A percentile compares a stretch with the other conserved stretches of the same genome.
Evolutionary conservation across 2,329 filamentous ascomycete species (phyloP).

Genomic region (Colletotrichum tabaci): DNA sequence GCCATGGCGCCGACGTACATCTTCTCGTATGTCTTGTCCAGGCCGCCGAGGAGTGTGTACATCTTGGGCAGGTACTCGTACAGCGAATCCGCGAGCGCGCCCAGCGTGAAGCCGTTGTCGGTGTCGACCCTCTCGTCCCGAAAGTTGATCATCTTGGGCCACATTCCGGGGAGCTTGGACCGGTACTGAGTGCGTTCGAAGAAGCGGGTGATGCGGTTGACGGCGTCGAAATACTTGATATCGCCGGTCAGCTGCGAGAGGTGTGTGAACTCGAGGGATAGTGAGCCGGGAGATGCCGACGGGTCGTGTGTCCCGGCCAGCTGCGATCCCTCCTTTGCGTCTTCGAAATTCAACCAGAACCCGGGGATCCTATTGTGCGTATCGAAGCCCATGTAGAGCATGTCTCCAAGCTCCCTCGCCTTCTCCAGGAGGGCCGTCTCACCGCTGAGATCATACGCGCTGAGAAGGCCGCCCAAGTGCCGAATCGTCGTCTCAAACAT

Average conservation of each 20-base stretch:
- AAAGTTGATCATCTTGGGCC: constrained; percentile 76
- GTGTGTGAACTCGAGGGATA: constrained; percentile 81
- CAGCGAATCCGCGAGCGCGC: constrained; percentile 57
- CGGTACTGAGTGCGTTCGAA: constrained; percentile 76
- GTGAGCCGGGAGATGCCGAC: constrained; percentile 69
- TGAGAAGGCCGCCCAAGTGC: constrained; percentile 78
- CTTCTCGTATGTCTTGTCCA: constrained; percentile 65
- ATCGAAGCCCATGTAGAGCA: constrained; percentile 77
- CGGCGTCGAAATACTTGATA: constrained; percentile 80
- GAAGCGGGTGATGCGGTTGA: constrained; percentile 77
- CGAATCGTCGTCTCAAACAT: constrained; percentile 81
- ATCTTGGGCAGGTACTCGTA: constrained; percentile 61
- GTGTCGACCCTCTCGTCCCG: constrained; percentile 60
- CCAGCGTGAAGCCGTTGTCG: constrained; percentile 52
- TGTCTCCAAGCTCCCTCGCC: constrained; percentile 73
- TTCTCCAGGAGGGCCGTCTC: constrained; percentile 71
- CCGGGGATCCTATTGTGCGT: constrained; percentile 76
- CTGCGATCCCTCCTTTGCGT: constrained; percentile 27
- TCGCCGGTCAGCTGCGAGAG: constrained; percentile 81
- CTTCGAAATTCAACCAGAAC: constrained; percentile 38
- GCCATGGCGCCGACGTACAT: constrained; percentile 72
- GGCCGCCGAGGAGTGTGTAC: constrained; percentile 72
- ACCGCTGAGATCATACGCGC: constrained; percentile 78
- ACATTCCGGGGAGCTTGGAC: constrained; percentile 80
- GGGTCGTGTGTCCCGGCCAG: constrained; percentile 50